Percentiles rank a stretch among this genome's conserved stretches.
Evolutionary conservation across 1,139 yeast species (phyloP).

Genomic region (Zygosaccharomyces pseudobailii): DNA sequence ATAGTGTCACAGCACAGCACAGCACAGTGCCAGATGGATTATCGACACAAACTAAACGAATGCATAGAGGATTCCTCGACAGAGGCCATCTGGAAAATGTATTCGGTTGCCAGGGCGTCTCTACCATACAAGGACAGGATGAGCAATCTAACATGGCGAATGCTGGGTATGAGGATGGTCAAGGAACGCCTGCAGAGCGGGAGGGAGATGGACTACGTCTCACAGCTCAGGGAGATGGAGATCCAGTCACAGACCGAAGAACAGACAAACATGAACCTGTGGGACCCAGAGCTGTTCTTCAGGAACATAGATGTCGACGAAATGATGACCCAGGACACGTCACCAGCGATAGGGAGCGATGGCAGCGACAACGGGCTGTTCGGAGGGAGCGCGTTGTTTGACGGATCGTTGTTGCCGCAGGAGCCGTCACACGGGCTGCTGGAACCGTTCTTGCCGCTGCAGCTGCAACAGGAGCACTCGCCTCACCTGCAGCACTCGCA

Average conservation of each 20-base stretch:
- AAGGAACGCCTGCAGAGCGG: conserved; percentile 1
- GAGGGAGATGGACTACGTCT: conserved; percentile 10
- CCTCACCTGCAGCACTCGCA: background rate
- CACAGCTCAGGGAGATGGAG: conserved; percentile 11
- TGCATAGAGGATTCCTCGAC: conserved; percentile 41
- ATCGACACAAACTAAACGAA: conserved; percentile 12
- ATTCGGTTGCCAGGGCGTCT: conserved; percentile 70
- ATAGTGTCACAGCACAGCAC: background rate
- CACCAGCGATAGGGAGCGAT: background rate
- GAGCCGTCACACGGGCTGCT: background rate
- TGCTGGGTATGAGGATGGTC: conserved; percentile 58
- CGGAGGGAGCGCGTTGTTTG: background rate
- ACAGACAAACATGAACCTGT: background rate
- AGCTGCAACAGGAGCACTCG: background rate
- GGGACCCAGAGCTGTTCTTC: conserved; percentile 1
- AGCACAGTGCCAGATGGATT: conserved; percentile 5
- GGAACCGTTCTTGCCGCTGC: background rate
- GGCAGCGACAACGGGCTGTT: background rate
- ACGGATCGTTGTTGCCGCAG: background rate
- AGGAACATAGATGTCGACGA: background rate
- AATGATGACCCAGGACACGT: background rate
- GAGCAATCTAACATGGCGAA: conserved; percentile 82
- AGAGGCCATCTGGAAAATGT: conserved; percentile 76
- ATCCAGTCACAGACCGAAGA: conserved; percentile 1
- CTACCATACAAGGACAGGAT: conserved; percentile 70